A percentile compares a stretch with the other conserved stretches of the same genome.
These are phyloP conservation scores for Catenaria anguillulae DNA, from an alignment of 371 early-diverging fungal genomes.

Conservation along the genomic window DNA sequence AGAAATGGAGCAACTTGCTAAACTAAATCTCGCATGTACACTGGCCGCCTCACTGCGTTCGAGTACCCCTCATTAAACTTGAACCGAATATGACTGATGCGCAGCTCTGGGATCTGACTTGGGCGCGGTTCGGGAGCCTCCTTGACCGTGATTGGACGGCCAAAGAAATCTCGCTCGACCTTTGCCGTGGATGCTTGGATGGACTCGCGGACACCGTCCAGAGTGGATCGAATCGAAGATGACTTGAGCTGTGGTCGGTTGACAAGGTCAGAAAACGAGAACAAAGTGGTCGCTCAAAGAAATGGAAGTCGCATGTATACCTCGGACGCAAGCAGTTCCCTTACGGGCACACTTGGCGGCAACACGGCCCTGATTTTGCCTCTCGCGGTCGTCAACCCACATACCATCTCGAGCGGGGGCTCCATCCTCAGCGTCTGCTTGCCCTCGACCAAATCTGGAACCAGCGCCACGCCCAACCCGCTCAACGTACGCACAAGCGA, in stretches of 20 bases:
- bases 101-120: neutral
- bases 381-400: conserved; percentile 21
- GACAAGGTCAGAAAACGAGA: conserved; percentile 21
- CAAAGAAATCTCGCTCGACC: conserved; percentile 47
- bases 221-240: neutral
- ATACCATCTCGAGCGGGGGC: conserved; percentile 35
- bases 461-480: conserved; percentile 7
- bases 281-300: too few relatives aligned
- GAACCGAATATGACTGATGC: conserved; percentile 27
- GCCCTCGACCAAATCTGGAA: conserved; percentile 1
- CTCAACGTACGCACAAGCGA: neutral
- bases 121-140: neutral
- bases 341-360: conserved; percentile 48
- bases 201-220: conserved; percentile 13
- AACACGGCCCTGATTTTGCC: conserved; percentile 25
- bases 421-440: neutral
- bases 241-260: too few relatives aligned
- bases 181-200: conserved; percentile 4
- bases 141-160: conserved; percentile 22
- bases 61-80: conserved; percentile 74
- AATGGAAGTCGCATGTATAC: conserved; percentile 50
- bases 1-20: too few relatives aligned
- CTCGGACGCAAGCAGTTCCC: conserved; percentile 64
- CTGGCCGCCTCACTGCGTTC: conserved; percentile 73
- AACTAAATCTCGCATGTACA: conserved; percentile 11